These are phyloP conservation scores for Umbelopsis vinacea DNA, from an alignment of 192 early-diverging fungal genomes.

Conservation along the genomic window DNA sequence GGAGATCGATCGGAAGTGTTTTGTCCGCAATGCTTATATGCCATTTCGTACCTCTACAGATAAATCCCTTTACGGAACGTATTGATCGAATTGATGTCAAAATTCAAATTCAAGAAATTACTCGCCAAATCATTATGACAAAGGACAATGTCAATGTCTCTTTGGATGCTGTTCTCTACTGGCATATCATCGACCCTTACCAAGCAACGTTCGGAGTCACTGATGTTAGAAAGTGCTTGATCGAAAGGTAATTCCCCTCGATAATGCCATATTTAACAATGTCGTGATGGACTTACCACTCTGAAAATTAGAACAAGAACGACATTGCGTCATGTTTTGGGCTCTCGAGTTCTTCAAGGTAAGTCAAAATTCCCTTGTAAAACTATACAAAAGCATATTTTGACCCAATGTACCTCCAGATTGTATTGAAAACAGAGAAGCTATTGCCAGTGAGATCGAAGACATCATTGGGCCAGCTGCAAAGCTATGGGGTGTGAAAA, in stretches of 20 bases:
- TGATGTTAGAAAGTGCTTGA: constrained; percentile 79
- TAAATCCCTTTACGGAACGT: constrained; percentile 55
- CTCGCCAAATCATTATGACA: constrained; percentile 78
- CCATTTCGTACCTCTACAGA: constrained; percentile 16
- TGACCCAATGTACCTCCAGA: constrained; percentile 41
- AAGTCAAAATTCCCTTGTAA: neutral
- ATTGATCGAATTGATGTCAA: constrained; percentile 53
- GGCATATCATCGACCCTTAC: constrained; percentile 82
- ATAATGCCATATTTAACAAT: neutral
- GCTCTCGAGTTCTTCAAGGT: constrained; percentile 77
- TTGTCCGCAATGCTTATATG: neutral
- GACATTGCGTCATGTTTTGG: constrained; percentile 84
- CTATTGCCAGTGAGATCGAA: constrained; percentile 84
- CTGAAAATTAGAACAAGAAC: constrained; percentile 71
- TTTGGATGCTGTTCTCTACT: constrained; percentile 89
- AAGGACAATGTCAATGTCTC: constrained; percentile 88
- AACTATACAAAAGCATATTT: neutral
- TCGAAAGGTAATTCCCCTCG: constrained; percentile 63
- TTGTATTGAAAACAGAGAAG: constrained; percentile 86
- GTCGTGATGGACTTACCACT: too few species aligned
- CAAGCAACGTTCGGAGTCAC: constrained; percentile 79
- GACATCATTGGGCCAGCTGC: constrained; percentile 83
- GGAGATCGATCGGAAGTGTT: neutral
- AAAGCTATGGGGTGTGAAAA: constrained; percentile 76
- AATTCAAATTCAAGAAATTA: constrained; percentile 63